Conservation (phyloP, 176 grass and related monocot species). For the Microstegium vimineum region DNA sequence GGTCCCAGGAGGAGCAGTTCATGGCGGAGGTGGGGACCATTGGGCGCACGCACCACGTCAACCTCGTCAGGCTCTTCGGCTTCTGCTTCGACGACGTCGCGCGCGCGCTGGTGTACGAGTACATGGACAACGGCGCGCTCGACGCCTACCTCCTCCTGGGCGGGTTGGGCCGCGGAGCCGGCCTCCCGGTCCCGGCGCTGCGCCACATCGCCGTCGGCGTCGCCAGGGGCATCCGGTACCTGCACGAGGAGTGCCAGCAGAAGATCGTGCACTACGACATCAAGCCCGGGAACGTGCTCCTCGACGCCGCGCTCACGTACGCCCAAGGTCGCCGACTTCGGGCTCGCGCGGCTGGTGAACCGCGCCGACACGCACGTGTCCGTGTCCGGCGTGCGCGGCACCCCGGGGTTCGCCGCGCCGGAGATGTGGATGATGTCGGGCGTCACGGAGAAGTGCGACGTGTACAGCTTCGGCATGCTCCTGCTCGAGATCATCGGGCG, state of each 20-base stretch:
- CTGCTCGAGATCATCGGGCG: slow-evolving; percentile 35
- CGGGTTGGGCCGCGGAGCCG: not conserved
- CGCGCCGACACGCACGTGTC: not conserved
- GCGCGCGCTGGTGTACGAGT: not conserved
- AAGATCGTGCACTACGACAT: slow-evolving; percentile 56
- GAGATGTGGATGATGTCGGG: slow-evolving; percentile 26
- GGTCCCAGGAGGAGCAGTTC: not conserved
- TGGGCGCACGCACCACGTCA: not conserved
- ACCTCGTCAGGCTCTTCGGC: slow-evolving; percentile 3
- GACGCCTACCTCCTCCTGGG: slow-evolving; percentile 12
- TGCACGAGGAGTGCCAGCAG: slow-evolving; percentile 42
- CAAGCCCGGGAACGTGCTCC: slow-evolving; percentile 47
- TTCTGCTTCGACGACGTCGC: not conserved
- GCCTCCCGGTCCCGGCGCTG: not conserved
- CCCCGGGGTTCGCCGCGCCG: slow-evolving; percentile 33
- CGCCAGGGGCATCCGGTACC: slow-evolving; percentile 35
- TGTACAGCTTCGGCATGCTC: slow-evolving; percentile 50
- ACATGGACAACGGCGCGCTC: slow-evolving; percentile 14
- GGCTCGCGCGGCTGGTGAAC: slow-evolving; percentile 27
- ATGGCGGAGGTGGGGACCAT: not conserved
- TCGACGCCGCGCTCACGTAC: slow-evolving; percentile 10
- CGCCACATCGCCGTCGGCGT: slow-evolving; percentile 27
- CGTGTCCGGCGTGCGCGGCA: slow-evolving; percentile 24
- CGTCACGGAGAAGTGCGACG: slow-evolving; percentile 37
- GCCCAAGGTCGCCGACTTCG: slow-evolving; percentile 56